phyloP scores from a whole-genome alignment of 2,329 filamentous ascomycete genomes.

The Chaetomium globosum region DNA sequence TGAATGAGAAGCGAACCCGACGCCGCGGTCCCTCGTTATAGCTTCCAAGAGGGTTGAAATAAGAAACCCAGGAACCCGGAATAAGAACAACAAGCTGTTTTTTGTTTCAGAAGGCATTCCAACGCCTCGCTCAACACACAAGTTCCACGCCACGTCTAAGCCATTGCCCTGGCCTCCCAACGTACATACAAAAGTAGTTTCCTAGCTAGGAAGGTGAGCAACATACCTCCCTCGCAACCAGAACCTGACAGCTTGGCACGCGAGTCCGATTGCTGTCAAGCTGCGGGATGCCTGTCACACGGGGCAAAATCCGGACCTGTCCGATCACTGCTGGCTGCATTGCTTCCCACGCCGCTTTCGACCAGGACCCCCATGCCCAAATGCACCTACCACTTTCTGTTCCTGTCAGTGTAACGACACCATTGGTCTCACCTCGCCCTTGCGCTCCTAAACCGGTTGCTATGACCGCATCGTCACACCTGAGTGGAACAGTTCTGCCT shows the following conservation, averaged over 20 bases:
- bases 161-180: slow-evolving; percentile 2
- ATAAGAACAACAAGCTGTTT: background rate
- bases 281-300: slow-evolving; percentile 24
- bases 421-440: background rate
- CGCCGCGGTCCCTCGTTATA: slow-evolving; percentile 9
- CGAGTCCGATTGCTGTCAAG: slow-evolving; percentile 11
- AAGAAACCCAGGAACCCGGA: slow-evolving; percentile 2
- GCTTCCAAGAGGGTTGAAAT: background rate
- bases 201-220: slow-evolving; percentile 35
- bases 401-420: slow-evolving; percentile 27
- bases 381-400: slow-evolving; percentile 33
- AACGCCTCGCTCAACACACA: background rate
- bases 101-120: background rate
- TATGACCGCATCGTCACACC: slow-evolving; percentile 19
- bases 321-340: slow-evolving; percentile 8
- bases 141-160: background rate
- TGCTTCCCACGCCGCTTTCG: slow-evolving; percentile 4
- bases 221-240: slow-evolving; percentile 19
- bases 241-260: slow-evolving; percentile 24
- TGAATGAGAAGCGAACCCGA: slow-evolving; percentile 26
- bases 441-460: background rate
- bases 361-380: background rate
- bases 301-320: background rate
- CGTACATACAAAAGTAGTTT: slow-evolving; percentile 21
- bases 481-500: background rate